phyloP scores from a whole-genome alignment of 2,329 filamentous ascomycete species.

The Neofusicoccum laricinum region DNA sequence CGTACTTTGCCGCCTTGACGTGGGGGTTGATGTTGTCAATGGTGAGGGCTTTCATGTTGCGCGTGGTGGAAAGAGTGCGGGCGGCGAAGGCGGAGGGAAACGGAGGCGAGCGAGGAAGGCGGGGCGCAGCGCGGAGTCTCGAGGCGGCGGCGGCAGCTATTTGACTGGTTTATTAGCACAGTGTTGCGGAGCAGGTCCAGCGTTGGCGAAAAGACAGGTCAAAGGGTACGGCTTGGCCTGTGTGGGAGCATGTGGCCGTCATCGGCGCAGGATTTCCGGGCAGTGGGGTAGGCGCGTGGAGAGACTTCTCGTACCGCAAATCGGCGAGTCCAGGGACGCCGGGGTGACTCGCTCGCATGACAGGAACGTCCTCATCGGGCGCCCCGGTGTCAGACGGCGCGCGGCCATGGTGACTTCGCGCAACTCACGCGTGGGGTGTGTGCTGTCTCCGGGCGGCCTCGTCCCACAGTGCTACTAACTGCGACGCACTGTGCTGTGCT shows the following conservation, averaged over 20 bases:
- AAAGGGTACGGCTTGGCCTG: not conserved
- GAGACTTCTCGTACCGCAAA: not conserved
- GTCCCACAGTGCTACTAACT: conserved; percentile 2
- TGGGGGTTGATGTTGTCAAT: conserved; percentile 90
- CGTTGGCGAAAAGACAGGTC: not conserved
- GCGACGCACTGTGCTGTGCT: not conserved
- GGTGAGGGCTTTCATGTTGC: conserved; percentile 50
- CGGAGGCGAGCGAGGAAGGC: not conserved
- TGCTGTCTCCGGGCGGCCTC: not conserved
- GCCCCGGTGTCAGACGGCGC: conserved; percentile 6
- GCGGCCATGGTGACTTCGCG: not conserved
- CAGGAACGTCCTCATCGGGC: not conserved
- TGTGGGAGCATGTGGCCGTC: conserved; percentile 2
- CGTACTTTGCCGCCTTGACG: conserved; percentile 86
- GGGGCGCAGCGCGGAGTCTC: not conserved
- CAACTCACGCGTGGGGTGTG: not conserved
- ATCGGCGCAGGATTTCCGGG: not conserved
- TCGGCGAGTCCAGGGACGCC: not conserved
- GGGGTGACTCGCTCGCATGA: conserved; percentile 9
- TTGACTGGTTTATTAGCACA: not conserved
- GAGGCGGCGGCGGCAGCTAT: not conserved
- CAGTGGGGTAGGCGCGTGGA: conserved; percentile 5
- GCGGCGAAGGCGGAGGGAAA: not conserved
- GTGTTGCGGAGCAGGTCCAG: not conserved
- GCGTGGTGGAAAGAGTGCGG: conserved; percentile 7